Evolutionary conservation across 2,329 filamentous ascomycete species (phyloP).

Genomic region (Epichloe aotearoae): DNA sequence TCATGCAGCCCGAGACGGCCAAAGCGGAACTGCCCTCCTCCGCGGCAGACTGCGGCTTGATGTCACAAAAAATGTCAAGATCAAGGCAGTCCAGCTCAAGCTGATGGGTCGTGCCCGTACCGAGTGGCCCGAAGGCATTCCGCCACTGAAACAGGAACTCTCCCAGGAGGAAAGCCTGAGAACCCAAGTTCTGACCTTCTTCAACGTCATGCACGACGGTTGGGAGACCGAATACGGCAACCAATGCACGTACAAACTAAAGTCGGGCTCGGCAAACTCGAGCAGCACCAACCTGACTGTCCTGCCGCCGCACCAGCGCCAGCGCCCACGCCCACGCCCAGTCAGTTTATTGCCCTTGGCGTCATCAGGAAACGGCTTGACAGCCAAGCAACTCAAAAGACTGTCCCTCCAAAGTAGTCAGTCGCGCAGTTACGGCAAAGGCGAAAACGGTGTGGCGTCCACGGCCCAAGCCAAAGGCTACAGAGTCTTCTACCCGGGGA

Average conservation of each 20-base stretch:
- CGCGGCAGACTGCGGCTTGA: constrained; percentile 72
- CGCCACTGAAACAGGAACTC: constrained; percentile 70
- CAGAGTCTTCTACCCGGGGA: constrained; percentile 68
- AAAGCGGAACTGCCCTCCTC: constrained; percentile 68
- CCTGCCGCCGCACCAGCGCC: constrained; percentile 4
- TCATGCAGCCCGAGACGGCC: constrained; percentile 33
- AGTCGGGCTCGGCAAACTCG: constrained; percentile 22
- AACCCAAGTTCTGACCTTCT: constrained; percentile 83
- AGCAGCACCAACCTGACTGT: constrained; percentile 20
- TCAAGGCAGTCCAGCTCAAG: constrained; percentile 80
- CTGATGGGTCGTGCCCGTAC: constrained; percentile 77
- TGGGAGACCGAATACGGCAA: constrained; percentile 52
- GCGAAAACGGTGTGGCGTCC: constrained; percentile 54
- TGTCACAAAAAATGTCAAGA: constrained; percentile 86
- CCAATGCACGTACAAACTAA: constrained; percentile 43
- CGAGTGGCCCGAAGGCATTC: constrained; percentile 94
- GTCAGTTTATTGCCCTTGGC: constrained; percentile 9
- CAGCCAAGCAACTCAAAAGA: constrained; percentile 44
- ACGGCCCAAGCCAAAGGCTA: constrained; percentile 55
- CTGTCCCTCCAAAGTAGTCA: constrained; percentile 71
- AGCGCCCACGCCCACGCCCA: constrained; percentile 6
- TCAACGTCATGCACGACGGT: constrained; percentile 58
- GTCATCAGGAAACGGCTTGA: constrained; percentile 15
- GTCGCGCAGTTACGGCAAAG: constrained; percentile 74
- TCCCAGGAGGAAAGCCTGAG: constrained; percentile 76